phyloP scores from a whole-genome alignment of 495 filamentous ascomycete genomes.

The Rusavskia elegans region DNA sequence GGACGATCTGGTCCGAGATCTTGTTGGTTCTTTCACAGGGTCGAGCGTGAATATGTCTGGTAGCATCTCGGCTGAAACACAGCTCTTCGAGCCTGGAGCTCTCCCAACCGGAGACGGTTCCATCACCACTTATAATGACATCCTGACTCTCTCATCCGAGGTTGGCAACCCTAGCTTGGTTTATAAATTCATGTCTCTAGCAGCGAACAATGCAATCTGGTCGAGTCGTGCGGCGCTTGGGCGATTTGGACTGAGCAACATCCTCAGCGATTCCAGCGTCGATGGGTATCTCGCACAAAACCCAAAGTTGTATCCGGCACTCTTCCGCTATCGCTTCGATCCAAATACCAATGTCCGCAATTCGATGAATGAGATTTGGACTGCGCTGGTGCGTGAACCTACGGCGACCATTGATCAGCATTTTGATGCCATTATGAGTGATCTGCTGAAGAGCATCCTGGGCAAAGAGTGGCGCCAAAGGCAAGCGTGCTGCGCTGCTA shows the following conservation, averaged over 20 bases:
- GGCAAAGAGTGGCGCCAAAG: conserved; percentile 85
- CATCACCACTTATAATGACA: conserved; percentile 88
- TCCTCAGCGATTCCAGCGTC: conserved; percentile 74
- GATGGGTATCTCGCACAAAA: conserved; percentile 56
- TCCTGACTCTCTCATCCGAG: conserved; percentile 82
- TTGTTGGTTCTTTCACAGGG: conserved; percentile 77
- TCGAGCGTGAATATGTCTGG: conserved; percentile 49
- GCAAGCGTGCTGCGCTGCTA: conserved; percentile 80
- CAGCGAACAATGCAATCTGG: conserved; percentile 89
- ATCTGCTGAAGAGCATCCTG: conserved; percentile 69
- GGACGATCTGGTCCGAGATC: conserved; percentile 67
- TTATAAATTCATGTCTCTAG: conserved; percentile 94
- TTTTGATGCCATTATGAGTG: conserved; percentile 73
- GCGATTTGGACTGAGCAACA: conserved; percentile 77
- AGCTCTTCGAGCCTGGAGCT: conserved; percentile 87
- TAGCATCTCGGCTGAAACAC: conserved; percentile 72
- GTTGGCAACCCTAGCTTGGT: conserved; percentile 87
- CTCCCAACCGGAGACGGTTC: conserved; percentile 83
- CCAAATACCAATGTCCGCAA: conserved; percentile 81
- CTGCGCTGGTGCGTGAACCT: conserved; percentile 72
- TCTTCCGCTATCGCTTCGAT: conserved; percentile 89
- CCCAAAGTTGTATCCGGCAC: conserved; percentile 84
- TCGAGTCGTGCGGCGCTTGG: conserved; percentile 89
- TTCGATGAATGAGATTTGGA: conserved; percentile 97
- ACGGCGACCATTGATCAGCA: conserved; percentile 52